phyloP scores from a whole-genome alignment of 495 filamentous ascomycete species.

The Tuber indicum region DNA sequence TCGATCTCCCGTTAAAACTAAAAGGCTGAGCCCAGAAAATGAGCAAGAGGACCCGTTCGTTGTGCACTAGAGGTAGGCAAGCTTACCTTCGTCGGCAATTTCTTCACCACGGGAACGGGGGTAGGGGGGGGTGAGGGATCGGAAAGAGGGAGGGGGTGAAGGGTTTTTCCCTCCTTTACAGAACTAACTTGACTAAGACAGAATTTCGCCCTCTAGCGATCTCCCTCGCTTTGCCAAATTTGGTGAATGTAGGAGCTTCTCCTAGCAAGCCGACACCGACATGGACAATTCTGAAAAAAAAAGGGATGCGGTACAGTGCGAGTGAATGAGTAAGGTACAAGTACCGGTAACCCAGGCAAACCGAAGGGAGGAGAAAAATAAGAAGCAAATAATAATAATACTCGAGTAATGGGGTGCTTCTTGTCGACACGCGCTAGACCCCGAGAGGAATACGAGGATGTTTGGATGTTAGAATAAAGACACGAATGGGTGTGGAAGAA shows the following conservation, averaged over 20 bases:
- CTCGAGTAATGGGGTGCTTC: background rate
- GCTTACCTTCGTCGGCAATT: background rate
- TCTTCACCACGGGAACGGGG: background rate
- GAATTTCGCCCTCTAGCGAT: background rate
- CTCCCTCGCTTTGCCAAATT: constrained; percentile 1
- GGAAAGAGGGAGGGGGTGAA: background rate
- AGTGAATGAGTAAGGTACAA: background rate
- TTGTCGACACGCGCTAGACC: background rate
- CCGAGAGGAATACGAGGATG: background rate
- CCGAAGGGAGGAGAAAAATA: background rate
- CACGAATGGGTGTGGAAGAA: background rate
- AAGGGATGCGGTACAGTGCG: background rate
- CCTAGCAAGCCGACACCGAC: background rate
- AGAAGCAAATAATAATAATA: background rate
- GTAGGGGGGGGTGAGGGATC: background rate
- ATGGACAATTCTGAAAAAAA: background rate
- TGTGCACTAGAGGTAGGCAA: background rate
- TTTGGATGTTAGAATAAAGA: background rate
- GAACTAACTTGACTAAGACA: background rate
- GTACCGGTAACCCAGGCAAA: background rate
- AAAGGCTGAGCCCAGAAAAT: background rate
- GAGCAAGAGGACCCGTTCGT: background rate
- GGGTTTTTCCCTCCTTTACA: background rate
- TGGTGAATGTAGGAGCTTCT: background rate
- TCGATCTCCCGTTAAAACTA: background rate